A percentile compares a stretch with the other conserved stretches of the same genome.
phyloP scores from a whole-genome alignment of 441 rosid genomes.

The Flueggea neowawraea region DNA sequence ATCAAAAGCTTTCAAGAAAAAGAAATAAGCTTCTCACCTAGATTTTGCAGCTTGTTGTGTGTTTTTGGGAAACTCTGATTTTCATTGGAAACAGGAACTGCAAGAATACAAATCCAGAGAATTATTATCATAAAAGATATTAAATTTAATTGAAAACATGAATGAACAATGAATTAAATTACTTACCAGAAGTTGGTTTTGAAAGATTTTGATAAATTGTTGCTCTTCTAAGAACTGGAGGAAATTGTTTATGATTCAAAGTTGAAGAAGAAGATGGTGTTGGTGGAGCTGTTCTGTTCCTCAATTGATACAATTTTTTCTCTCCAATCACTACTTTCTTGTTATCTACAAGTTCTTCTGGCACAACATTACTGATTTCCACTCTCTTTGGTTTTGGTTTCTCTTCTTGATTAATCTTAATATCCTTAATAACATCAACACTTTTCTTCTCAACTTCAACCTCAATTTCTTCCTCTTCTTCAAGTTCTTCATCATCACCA shows the following conservation, averaged over 20 bases:
- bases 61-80: conserved; percentile 35
- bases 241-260: conserved; percentile 36
- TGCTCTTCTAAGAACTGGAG: conserved; percentile 42
- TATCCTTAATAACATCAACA: conserved; percentile 48
- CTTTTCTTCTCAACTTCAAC: too few relatives aligned
- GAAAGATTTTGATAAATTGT: conserved; percentile 29
- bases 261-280: conserved; percentile 23
- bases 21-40: conserved; percentile 38
- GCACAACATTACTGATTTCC: conserved; percentile 30
- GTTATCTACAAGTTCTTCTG: conserved; percentile 13
- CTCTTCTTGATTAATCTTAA: conserved; percentile 28
- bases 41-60: conserved; percentile 62
- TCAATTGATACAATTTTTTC: conserved; percentile 33
- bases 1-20: neutral
- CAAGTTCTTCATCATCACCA: conserved; percentile 10
- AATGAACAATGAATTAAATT: neutral
- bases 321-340: conserved; percentile 19
- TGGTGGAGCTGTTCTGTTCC: conserved; percentile 29
- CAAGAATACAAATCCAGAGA: conserved; percentile 4
- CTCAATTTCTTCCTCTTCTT: conserved; percentile 21
- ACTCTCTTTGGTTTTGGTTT: conserved; percentile 5
- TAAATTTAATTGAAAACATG: too few relatives aligned
- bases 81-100: conserved; percentile 27
- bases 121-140: too few relatives aligned
- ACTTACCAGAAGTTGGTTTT: conserved; percentile 33